phyloP scores from a whole-genome alignment of 345 rosid genomes.

The Salix koriyanagi region DNA sequence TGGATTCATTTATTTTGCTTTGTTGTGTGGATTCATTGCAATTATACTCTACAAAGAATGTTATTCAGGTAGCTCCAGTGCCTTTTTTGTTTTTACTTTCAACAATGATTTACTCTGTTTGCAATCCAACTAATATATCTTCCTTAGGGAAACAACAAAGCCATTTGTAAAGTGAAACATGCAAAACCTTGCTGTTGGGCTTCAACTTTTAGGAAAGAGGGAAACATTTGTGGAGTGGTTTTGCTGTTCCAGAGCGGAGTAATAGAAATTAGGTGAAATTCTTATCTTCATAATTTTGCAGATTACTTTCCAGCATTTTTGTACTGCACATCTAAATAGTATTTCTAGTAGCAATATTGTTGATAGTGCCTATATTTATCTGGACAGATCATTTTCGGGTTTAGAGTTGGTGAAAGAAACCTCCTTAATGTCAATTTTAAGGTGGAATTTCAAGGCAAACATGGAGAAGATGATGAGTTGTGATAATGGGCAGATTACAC shows the following conservation, averaged over 20 bases:
- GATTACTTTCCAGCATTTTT: not conserved
- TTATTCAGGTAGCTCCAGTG: conserved; percentile 53
- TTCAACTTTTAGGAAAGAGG: conserved; percentile 20
- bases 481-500: conserved; percentile 48
- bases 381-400: conserved; percentile 70
- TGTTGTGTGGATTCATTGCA: conserved; percentile 25
- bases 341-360: not conserved
- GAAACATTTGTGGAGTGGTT: conserved; percentile 12
- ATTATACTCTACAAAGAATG: conserved; percentile 39
- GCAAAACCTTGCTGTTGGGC: conserved; percentile 23
- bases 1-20: conserved; percentile 23
- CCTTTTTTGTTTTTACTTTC: conserved; percentile 10
- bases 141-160: conserved; percentile 25
- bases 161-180: conserved; percentile 28
- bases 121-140: not conserved
- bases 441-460: conserved; percentile 75
- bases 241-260: conserved; percentile 23
- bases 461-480: conserved; percentile 63
- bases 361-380: not conserved
- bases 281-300: not conserved
- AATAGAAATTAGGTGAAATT: conserved; percentile 24
- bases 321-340: not conserved
- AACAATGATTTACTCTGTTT: conserved; percentile 1
- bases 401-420: conserved; percentile 63
- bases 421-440: conserved; percentile 61